These are phyloP conservation scores for Blastobotrys indianensis DNA, from an alignment of 1,139 yeast genomes.

Conservation along the genomic window DNA sequence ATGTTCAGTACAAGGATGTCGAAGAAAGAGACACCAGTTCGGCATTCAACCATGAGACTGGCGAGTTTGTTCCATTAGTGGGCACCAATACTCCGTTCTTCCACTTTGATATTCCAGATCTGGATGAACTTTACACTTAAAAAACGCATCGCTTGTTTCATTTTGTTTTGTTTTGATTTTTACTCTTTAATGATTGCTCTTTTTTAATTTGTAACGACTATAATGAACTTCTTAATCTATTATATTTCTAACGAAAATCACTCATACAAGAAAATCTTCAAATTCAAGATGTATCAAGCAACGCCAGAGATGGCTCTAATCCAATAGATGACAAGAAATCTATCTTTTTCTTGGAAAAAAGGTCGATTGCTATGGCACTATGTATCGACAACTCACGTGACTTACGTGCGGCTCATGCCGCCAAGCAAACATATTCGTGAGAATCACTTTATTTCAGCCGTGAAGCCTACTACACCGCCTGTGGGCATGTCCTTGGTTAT, in stretches of 20 bases:
- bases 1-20: conserved; percentile 19
- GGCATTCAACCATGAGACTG: conserved; percentile 26
- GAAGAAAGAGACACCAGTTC: conserved; percentile 21
- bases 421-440: too few relatives aligned
- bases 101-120: conserved; percentile 82
- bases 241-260: too few relatives aligned
- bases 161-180: too few relatives aligned
- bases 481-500: too few relatives aligned
- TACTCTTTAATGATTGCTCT: too few relatives aligned
- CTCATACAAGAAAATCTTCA: too few relatives aligned
- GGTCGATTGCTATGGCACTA: too few relatives aligned
- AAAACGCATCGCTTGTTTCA: neutral
- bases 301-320: neutral
- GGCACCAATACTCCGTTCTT: conserved; percentile 78
- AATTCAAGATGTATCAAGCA: neutral
- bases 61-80: conserved; percentile 49
- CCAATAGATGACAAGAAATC: neutral
- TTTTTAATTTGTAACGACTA: neutral
- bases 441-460: too few relatives aligned
- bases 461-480: too few relatives aligned
- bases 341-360: neutral
- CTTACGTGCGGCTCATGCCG: too few relatives aligned
- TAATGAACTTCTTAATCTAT: too few relatives aligned
- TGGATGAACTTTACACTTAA: conserved; percentile 25
- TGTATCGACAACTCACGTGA: too few relatives aligned